A percentile compares a stretch with the other conserved stretches of the same genome.
phyloP scores from a whole-genome alignment of 2,329 filamentous ascomycete species.

The Fusarium citri region DNA sequence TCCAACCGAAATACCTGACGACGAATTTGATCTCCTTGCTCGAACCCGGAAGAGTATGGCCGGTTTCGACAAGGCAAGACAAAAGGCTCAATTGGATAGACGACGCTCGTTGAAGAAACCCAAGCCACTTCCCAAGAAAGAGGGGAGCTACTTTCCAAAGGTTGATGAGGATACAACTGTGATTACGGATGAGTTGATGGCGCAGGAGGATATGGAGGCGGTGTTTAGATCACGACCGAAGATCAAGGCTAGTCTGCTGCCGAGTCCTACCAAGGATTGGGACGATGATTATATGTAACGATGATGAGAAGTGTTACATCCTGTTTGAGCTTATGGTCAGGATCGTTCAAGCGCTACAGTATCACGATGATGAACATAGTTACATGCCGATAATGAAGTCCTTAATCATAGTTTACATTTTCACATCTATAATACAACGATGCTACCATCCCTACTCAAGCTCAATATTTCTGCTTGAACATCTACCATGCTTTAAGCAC shows the following conservation, averaged over 20 bases:
- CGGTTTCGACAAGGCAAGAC: slow-evolving; percentile 69
- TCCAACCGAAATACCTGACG: slow-evolving; percentile 31
- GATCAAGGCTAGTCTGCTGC: slow-evolving; percentile 79
- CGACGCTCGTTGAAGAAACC: slow-evolving; percentile 62
- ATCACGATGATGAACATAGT: not conserved
- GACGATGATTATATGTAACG: slow-evolving; percentile 44
- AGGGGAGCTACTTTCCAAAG: slow-evolving; percentile 60
- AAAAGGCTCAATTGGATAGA: slow-evolving; percentile 70
- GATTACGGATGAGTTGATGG: slow-evolving; percentile 76
- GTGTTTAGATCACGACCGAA: slow-evolving; percentile 88
- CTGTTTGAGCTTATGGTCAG: too few species aligned
- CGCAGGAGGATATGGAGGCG: slow-evolving; percentile 79
- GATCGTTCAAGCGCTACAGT: too few species aligned
- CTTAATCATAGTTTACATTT: slow-evolving; percentile 38
- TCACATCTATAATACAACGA: slow-evolving; percentile 46
- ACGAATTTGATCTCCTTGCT: slow-evolving; percentile 62
- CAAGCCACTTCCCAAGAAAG: slow-evolving; percentile 53
- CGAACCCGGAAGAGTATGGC: slow-evolving; percentile 72
- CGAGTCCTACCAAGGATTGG: slow-evolving; percentile 59
- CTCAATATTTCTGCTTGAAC: not conserved
- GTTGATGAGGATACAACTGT: slow-evolving; percentile 59
- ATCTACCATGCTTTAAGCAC: not conserved
- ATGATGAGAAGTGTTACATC: slow-evolving; percentile 1
- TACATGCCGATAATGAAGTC: not conserved
- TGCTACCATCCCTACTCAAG: slow-evolving; percentile 38